Percentiles rank a stretch among this genome's conserved stretches.
phyloP scores from a whole-genome alignment of 768 basidiomycete genomes.

The Amanita rimosa region DNA sequence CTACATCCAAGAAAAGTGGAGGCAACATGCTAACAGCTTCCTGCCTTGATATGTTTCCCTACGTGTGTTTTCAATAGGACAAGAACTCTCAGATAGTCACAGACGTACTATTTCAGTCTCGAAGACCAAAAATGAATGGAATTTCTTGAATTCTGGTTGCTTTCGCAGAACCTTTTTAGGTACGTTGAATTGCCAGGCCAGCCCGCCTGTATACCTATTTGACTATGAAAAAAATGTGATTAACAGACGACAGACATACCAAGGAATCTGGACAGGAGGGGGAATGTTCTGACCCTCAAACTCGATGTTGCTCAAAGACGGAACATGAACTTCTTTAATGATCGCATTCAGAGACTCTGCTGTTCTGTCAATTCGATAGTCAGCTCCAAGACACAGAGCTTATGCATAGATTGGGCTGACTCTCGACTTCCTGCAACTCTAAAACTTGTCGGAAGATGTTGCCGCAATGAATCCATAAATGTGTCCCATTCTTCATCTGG shows the following conservation, averaged over 20 bases:
- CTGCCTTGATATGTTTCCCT: constrained; percentile 95
- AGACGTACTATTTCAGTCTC: constrained; percentile 87
- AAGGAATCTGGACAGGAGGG: constrained; percentile 76
- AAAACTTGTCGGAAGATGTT: constrained; percentile 87
- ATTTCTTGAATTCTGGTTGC: constrained; percentile 82
- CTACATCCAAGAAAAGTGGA: constrained; percentile 87
- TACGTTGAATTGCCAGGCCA: constrained; percentile 95
- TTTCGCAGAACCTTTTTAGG: constrained; percentile 83
- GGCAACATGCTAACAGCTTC: constrained; percentile 99
- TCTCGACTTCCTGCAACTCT: constrained; percentile 81
- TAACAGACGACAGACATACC: constrained; percentile 34
- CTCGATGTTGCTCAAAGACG: constrained; percentile 54
- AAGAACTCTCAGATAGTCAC: not conserved
- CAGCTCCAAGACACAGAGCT: not conserved
- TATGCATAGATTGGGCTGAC: constrained; percentile 28
- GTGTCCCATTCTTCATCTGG: constrained; percentile 69
- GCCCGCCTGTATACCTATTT: constrained; percentile 82
- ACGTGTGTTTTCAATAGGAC: not conserved
- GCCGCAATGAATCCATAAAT: constrained; percentile 54
- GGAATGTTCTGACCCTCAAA: constrained; percentile 70
- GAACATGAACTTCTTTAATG: constrained; percentile 72
- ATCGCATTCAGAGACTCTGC: constrained; percentile 68
- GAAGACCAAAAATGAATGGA: constrained; percentile 93
- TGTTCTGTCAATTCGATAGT: constrained; percentile 26
- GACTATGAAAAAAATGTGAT: constrained; percentile 2